phyloP scores from a whole-genome alignment of 2,329 filamentous ascomycete species.

The Colletotrichum viniferum region DNA sequence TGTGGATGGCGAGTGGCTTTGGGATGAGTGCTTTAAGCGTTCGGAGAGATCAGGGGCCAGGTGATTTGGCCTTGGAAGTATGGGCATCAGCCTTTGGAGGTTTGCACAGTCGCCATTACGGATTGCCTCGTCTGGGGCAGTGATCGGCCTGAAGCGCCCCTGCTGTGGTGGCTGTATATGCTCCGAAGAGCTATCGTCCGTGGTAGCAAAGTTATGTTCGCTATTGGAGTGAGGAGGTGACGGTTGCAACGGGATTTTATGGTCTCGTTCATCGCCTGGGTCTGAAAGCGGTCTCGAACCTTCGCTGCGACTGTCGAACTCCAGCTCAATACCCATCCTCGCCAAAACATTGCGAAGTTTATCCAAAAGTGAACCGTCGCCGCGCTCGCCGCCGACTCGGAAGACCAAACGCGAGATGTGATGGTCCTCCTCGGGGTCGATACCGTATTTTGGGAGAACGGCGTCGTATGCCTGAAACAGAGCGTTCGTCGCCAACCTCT shows the following conservation, averaged over 20 bases:
- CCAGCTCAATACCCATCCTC: conserved; percentile 74
- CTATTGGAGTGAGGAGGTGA: background rate
- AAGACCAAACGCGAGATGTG: conserved; percentile 81
- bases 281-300: background rate
- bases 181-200: background rate
- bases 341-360: conserved; percentile 73
- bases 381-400: conserved; percentile 72
- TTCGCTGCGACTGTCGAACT: conserved; percentile 50
- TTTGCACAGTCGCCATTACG: background rate
- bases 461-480: conserved; percentile 83
- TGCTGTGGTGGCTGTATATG: background rate
- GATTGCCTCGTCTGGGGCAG: background rate
- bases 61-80: background rate
- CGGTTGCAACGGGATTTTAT: background rate
- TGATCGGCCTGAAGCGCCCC: background rate
- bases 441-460: conserved; percentile 71
- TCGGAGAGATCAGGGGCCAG: background rate
- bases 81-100: background rate
- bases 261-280: background rate
- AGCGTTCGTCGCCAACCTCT: conserved; percentile 74
- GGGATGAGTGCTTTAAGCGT: background rate
- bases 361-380: conserved; percentile 62
- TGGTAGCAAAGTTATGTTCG: background rate
- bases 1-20: conserved; percentile 15
- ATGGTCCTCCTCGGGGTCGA: conserved; percentile 75